Evolutionary conservation across 345 rosid genomes (phyloP), one percentile per base, ranked within the genome.

Genomic region (Angophora floribunda): DNA sequence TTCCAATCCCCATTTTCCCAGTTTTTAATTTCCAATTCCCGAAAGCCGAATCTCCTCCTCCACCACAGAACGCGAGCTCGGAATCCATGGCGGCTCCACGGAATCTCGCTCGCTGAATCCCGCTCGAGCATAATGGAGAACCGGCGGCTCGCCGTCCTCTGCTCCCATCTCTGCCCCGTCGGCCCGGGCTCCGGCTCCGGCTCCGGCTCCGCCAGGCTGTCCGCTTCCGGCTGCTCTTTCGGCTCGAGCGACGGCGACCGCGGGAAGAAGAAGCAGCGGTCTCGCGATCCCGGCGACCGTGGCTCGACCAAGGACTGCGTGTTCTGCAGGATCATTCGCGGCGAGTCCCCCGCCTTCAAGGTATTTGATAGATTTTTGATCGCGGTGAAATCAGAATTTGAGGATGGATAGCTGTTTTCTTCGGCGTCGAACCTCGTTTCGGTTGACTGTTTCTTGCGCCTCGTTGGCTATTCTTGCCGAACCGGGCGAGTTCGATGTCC

Each of bases 291-390:
- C 85, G 52, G 86, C 17, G 41, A 87, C 52, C 79, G 59, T 12
- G 86, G 51, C 65, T 59, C n/a, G 10, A 87, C 53, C 85, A 89
- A 93, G 53, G 94, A 90, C 92, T 96, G 99, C 90, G 98, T 97
- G 90, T 97, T 97, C 90, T 97, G 99, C 88, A 89, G 92, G 92
- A 95, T 97, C 80, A 88, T 94, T 84, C 96, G 94, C 47, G 99
- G 99, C 53, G 94, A 96, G 86, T 93, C 97, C 44, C 95, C 97
- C 7, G 94, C 96, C 87, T 88, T 95, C 87, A 96, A 96, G 97
- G 99, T 96, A 24, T 53, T 28, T 13, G 50, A 30, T 53, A 0
- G 57, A 0, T 41, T 57, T 45, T 26, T 19, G 8, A 17, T n/a
- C 51, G 50, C 50, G 14, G 44, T 87, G 22, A 44, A 44, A 16